phyloP scores from a whole-genome alignment of 495 filamentous ascomycete species.

The Annulohypoxylon stygium region DNA sequence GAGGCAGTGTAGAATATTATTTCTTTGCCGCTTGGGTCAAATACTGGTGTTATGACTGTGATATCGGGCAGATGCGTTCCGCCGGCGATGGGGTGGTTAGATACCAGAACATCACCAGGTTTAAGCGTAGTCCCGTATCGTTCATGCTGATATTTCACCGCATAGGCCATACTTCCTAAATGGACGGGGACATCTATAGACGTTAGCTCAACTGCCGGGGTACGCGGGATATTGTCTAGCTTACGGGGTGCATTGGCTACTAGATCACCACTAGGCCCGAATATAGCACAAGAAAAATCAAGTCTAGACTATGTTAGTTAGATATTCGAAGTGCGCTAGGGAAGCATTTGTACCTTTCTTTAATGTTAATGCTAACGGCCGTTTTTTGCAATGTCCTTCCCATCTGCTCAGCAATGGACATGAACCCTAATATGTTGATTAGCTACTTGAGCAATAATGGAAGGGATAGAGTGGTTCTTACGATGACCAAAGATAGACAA shows the following conservation, averaged over 20 bases:
- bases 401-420: conserved; percentile 64
- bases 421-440: conserved; percentile 41
- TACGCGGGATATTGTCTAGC: not conserved
- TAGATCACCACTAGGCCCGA: conserved; percentile 55
- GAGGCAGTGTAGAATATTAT: conserved; percentile 53
- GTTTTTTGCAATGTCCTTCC: conserved; percentile 59
- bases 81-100: conserved; percentile 46
- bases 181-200: conserved; percentile 38
- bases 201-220: conserved; percentile 16
- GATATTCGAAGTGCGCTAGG: not conserved
- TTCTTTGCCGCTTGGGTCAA: conserved; percentile 35
- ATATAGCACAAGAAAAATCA: conserved; percentile 61
- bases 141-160: conserved; percentile 47
- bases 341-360: conserved; percentile 49
- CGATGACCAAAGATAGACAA: conserved; percentile 50
- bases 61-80: conserved; percentile 51
- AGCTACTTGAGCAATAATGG: not conserved
- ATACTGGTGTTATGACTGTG: conserved; percentile 49
- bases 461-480: not conserved
- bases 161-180: conserved; percentile 48
- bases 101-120: conserved; percentile 46
- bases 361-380: conserved; percentile 58
- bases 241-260: conserved; percentile 59
- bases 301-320: conserved; percentile 44
- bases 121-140: conserved; percentile 25